phyloP scores from a whole-genome alignment of 768 basidiomycete species.

The Trametes cubensis region DNA sequence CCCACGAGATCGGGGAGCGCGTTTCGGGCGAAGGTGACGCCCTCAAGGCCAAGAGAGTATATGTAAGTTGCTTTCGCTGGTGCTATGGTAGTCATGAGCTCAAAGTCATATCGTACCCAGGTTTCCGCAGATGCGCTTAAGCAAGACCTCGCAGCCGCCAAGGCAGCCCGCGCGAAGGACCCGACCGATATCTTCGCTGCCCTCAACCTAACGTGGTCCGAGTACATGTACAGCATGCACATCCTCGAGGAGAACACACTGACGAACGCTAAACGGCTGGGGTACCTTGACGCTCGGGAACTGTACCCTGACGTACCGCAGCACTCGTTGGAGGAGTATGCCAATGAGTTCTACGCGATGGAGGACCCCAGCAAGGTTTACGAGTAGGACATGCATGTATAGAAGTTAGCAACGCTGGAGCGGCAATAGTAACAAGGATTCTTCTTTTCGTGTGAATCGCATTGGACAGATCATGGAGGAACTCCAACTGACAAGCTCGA shows the following conservation, averaged over 20 bases:
- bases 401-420: too few relatives aligned
- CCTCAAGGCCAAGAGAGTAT: conserved; percentile 14
- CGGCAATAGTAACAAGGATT: too few relatives aligned
- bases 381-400: background rate
- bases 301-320: conserved; percentile 34
- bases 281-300: conserved; percentile 35
- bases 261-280: conserved; percentile 29
- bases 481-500: too few relatives aligned
- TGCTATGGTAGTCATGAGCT: too few relatives aligned
- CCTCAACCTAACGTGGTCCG: background rate
- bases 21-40: conserved; percentile 29
- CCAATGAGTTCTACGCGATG: conserved; percentile 28
- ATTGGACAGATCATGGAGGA: too few relatives aligned
- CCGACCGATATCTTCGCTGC: background rate
- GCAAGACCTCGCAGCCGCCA: background rate
- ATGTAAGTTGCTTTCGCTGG: conserved; percentile 8
- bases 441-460: too few relatives aligned
- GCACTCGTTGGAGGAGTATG: conserved; percentile 29
- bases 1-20: conserved; percentile 28
- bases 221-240: conserved; percentile 25
- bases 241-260: conserved; percentile 36
- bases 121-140: conserved; percentile 12
- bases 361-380: conserved; percentile 9
- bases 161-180: background rate
- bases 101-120: background rate